Conservation (phyloP, 2,329 filamentous ascomycete species). For the Dothidotthia symphoricarpi region DNA sequence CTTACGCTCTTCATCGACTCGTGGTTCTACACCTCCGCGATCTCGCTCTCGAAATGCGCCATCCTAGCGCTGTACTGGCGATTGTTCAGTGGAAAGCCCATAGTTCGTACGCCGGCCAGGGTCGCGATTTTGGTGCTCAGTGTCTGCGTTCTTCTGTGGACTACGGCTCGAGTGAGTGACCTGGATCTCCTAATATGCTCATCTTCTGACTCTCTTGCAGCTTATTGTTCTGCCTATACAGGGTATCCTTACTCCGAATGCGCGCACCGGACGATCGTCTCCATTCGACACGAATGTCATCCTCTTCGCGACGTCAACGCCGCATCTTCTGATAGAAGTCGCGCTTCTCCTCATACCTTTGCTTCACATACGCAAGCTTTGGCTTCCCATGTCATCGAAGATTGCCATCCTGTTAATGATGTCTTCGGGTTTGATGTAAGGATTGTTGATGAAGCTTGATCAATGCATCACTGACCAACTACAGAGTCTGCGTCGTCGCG, state of each 20-base stretch:
- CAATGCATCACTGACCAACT: background rate
- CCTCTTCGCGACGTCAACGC: conserved; percentile 1
- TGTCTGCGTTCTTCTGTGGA: conserved; percentile 3
- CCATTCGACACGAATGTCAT: conserved; percentile 1
- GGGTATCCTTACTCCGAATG: background rate
- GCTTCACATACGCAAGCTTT: conserved; percentile 1
- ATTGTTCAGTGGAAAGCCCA: conserved; percentile 1
- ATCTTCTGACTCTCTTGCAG: background rate
- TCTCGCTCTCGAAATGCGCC: conserved; percentile 2
- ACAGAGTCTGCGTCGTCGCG: conserved; percentile 2
- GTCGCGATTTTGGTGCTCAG: background rate
- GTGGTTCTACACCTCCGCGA: conserved; percentile 7
- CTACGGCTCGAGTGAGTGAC: conserved; percentile 1
- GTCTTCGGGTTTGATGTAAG: conserved; percentile 2
- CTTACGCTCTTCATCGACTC: conserved; percentile 2
- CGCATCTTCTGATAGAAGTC: conserved; percentile 2
- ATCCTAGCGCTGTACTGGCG: conserved; percentile 3
- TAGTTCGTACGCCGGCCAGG: background rate
- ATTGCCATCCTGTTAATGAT: conserved; percentile 3
- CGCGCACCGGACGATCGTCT: background rate
- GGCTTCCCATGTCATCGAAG: conserved; percentile 1
- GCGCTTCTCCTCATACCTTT: conserved; percentile 1
- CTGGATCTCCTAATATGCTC: too few species aligned
- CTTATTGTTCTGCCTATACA: too few species aligned
- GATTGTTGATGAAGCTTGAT: background rate